Conservation (phyloP, 208 protist species). For the Tritrichomonas musculus region DNA sequence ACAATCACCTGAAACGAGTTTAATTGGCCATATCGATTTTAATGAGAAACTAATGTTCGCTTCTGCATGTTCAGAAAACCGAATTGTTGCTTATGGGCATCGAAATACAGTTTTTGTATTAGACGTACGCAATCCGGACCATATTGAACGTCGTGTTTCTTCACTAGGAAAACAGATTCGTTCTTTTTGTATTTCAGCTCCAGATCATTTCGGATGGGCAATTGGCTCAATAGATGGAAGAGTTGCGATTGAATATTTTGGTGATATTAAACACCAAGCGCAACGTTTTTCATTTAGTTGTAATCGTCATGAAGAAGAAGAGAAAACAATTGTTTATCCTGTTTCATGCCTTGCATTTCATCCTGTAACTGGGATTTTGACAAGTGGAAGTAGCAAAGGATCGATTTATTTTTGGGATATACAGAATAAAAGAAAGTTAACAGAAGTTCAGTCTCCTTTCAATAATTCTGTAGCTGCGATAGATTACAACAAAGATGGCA, state of each 20-base stretch:
- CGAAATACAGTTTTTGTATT: neutral
- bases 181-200: neutral
- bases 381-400: neutral
- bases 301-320: neutral
- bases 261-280: neutral
- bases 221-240: neutral
- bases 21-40: neutral
- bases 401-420: neutral
- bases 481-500: neutral
- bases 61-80: neutral
- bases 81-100: neutral
- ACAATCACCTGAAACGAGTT: neutral
- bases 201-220: neutral
- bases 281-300: slow-evolving; percentile 6
- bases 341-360: neutral
- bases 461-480: neutral
- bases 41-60: neutral
- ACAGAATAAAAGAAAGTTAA: neutral
- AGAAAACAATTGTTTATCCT: slow-evolving; percentile 11
- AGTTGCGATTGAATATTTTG: slow-evolving; percentile 15
- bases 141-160: neutral
- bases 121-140: neutral
- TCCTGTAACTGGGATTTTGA: neutral
- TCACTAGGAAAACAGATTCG: slow-evolving; percentile 5
- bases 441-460: neutral